Base-by-base conservation (phyloP, 345 rosid species). In the Excoecaria cochinchinensis region DNA sequence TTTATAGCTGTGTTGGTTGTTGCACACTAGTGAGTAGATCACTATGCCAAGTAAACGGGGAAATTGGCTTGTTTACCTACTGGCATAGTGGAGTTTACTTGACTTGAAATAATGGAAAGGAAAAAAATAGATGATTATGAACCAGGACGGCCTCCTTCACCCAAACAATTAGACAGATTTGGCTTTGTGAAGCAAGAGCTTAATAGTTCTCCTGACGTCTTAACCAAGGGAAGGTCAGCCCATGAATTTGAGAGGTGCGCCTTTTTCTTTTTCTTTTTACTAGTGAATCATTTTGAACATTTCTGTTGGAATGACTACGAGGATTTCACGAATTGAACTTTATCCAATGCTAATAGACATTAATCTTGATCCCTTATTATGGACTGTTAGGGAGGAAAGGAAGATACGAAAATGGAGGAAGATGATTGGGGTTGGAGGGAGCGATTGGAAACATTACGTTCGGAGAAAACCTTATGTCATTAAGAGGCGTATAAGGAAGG, bases 371-470 rank as follows among this genome's bases (percentile, higher is more conserved):
- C 68, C 25, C 77, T 61, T 16, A 39, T 66, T 46, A 47, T 62
- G 75, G 77, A 62, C 65, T 74, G 74, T 80, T 84, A 95, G 99
- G 87, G 97, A 95, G 77, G 92, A 89, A 84, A 89, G 93, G 86
- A 90, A 87, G 76, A 86, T 91, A 59, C 84, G 91, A 77, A 92
- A 91, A 85, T 95, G 99, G 98, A 91, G 99, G 89, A 95, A 91
- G 85, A 95, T 92, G 98, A 92, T 95, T 72, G 99, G 99, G 68
- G 90, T 86, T 57, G 95, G 97, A 52, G 99, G 98, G 63, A 95
- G 97, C 81, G 99, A 95, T 42, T 95, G 99, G 98, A 92, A 92
- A 87, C 94, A 88, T 80, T 95, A 91, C 86, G 89, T 81, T 61
- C 79, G 91, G 82, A 88, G 92, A 78, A 95, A 90, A 82, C 93